A percentile compares a stretch with the other conserved stretches of the same genome.
phyloP scores from a whole-genome alignment of 495 filamentous ascomycete species.

The Penicillium waksmanii region DNA sequence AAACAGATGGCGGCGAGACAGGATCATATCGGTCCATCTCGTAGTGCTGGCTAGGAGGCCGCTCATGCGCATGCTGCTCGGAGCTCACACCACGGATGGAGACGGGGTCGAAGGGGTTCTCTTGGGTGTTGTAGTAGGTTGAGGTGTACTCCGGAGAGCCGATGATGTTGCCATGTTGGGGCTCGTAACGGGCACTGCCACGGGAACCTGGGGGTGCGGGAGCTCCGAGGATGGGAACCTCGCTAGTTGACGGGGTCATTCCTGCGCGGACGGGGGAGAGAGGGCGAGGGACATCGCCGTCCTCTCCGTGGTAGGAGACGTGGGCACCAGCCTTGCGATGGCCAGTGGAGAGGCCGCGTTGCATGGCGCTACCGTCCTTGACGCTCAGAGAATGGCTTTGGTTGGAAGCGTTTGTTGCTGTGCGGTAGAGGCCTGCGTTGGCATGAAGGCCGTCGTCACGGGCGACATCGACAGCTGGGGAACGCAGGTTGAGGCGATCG shows the following conservation, averaged over 20 bases:
- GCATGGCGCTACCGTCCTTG: conserved; percentile 25
- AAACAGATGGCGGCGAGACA: conserved; percentile 27
- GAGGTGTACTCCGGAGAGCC: conserved; percentile 15
- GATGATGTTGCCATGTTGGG: conserved; percentile 14
- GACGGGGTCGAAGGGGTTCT: conserved; percentile 22
- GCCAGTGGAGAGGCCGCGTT: conserved; percentile 46
- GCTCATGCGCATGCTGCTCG: conserved; percentile 7
- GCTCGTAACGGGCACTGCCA: conserved; percentile 30
- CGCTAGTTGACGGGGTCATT: conserved; percentile 30
- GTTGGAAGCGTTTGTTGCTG: conserved; percentile 29
- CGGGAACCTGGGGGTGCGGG: conserved; percentile 31
- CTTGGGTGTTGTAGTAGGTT: conserved; percentile 15
- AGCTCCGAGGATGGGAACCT: conserved; percentile 28
- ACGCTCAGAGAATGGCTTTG: conserved; percentile 11
- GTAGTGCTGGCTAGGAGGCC: conserved; percentile 20
- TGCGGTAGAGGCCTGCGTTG: conserved; percentile 32
- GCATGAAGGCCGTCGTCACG: conserved; percentile 24
- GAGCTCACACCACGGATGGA: conserved; percentile 11
- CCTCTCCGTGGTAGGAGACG: conserved; percentile 20
- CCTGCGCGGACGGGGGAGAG: conserved; percentile 28
- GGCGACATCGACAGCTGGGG: conserved; percentile 41
- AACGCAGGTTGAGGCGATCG: conserved; percentile 47
- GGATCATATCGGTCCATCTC: conserved; percentile 27
- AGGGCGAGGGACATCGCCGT: conserved; percentile 9
- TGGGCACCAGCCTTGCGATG: conserved; percentile 41